Percentiles rank a stretch among this genome's conserved stretches.
Conservation (phyloP, 192 early-diverging fungal genomes). For the Dimargaris xerosporica region DNA sequence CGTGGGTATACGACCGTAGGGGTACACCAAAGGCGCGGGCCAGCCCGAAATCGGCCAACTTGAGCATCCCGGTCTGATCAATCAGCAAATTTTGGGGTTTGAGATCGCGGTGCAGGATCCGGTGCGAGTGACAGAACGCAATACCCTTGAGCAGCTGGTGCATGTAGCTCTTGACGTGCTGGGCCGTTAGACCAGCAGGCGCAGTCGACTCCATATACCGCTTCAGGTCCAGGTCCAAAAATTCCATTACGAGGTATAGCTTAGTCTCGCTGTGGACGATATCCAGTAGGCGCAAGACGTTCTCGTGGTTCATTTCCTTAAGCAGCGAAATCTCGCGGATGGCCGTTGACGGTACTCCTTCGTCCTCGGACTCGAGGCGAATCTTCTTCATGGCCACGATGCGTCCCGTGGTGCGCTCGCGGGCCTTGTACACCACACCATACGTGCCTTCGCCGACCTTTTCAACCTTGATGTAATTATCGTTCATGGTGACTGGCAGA, state of each 20-base stretch:
- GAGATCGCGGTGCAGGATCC: slow-evolving; percentile 92
- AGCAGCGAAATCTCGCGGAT: slow-evolving; percentile 76
- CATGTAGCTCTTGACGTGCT: slow-evolving; percentile 76
- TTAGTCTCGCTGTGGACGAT: slow-evolving; percentile 74
- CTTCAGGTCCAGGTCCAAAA: slow-evolving; percentile 78
- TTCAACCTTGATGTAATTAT: slow-evolving; percentile 52
- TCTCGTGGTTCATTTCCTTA: slow-evolving; percentile 71
- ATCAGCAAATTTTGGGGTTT: slow-evolving; percentile 98
- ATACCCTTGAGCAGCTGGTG: slow-evolving; percentile 79
- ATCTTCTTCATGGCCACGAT: slow-evolving; percentile 70
- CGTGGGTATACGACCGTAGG: slow-evolving; percentile 84
- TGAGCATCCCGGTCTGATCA: slow-evolving; percentile 70
- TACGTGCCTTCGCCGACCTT: slow-evolving; percentile 79
- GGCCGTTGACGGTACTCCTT: slow-evolving; percentile 68
- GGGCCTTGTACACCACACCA: slow-evolving; percentile 66
- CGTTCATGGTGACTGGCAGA: slow-evolving; percentile 14
- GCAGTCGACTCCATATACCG: slow-evolving; percentile 62
- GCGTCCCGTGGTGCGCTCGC: slow-evolving; percentile 30
- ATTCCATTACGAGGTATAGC: slow-evolving; percentile 94
- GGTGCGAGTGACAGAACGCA: slow-evolving; percentile 74
- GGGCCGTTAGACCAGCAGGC: slow-evolving; percentile 28
- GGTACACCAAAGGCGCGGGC: slow-evolving; percentile 86
- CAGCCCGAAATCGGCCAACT: slow-evolving; percentile 92
- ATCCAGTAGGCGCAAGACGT: slow-evolving; percentile 78
- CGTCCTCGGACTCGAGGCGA: slow-evolving; percentile 43